phyloP scores from a whole-genome alignment of 2,329 filamentous ascomycete genomes.

The Knoxdaviesia proteae region DNA sequence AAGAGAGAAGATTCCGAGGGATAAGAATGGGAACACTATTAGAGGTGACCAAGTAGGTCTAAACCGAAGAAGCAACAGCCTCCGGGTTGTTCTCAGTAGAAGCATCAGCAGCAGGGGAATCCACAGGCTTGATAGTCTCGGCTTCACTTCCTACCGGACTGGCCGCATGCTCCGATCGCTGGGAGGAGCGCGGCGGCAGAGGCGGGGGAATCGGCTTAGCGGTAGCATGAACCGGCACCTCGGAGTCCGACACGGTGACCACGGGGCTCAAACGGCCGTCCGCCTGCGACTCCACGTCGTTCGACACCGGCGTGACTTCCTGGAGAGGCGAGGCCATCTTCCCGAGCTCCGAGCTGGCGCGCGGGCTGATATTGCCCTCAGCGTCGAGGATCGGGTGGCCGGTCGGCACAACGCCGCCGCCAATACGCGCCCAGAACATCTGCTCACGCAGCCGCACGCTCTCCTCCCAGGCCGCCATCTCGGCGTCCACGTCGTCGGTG shows the following conservation, averaged over 20 bases:
- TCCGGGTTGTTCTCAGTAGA: background rate
- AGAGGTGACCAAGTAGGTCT: background rate
- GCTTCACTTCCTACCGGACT: too few species aligned
- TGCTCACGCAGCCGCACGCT: constrained; percentile 72
- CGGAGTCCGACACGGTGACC: too few species aligned
- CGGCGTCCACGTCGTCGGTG: constrained; percentile 61
- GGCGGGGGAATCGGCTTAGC: background rate
- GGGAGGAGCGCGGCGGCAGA: too few species aligned
- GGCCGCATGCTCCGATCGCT: too few species aligned
- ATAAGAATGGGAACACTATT: constrained; percentile 2
- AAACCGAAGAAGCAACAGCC: background rate
- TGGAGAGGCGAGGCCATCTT: constrained; percentile 1
- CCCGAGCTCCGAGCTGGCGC: constrained; percentile 14
- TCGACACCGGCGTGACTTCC: background rate
- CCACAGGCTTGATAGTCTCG: too few species aligned
- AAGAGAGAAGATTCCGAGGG: constrained; percentile 2
- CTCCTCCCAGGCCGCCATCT: constrained; percentile 86
- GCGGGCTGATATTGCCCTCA: constrained; percentile 12
- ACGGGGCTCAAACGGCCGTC: background rate
- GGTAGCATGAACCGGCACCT: background rate
- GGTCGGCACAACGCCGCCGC: constrained; percentile 69
- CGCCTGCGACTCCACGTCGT: background rate
- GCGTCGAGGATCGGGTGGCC: constrained; percentile 7
- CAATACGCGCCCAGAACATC: constrained; percentile 93
- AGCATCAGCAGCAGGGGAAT: too few species aligned